These are phyloP conservation scores for Volvox carteri DNA, from an alignment of 163 green algal species.

Conservation along the genomic window DNA sequence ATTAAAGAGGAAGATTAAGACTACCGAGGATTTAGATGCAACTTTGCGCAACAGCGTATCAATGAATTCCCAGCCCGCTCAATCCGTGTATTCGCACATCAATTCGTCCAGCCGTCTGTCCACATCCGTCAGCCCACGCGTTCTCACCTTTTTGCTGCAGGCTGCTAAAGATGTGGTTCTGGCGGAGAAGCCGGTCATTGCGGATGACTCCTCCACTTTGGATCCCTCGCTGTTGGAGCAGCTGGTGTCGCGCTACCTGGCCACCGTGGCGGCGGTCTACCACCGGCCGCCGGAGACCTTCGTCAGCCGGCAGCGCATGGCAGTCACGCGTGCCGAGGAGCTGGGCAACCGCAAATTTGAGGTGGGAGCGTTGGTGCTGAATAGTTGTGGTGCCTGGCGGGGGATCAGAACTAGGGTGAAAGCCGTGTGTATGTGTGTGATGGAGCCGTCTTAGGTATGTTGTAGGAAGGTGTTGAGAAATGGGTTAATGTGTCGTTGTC, in stretches of 20 bases:
- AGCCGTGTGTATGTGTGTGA: no score
- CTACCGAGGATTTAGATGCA: no score
- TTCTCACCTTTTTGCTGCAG: conserved; percentile 47
- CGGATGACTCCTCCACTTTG: conserved; percentile 79
- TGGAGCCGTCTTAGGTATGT: no score
- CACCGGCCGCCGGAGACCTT: conserved; percentile 92
- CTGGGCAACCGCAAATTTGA: conserved; percentile 53
- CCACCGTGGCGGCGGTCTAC: conserved; percentile 94
- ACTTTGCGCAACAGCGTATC: no score
- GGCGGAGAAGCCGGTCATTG: conserved; percentile 95
- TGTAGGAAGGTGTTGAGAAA: no score
- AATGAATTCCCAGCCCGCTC: no score
- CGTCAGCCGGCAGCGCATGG: conserved; percentile 79
- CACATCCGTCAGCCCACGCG: background rate
- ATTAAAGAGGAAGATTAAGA: no score
- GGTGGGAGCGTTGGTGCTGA: conserved; percentile 17
- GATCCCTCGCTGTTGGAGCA: conserved; percentile 88
- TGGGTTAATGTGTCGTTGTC: no score
- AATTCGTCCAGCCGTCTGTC: background rate
- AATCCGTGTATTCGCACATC: background rate
- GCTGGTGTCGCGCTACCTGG: conserved; percentile 87
- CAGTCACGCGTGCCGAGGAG: conserved; percentile 82
- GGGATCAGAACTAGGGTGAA: no score
- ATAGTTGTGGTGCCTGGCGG: no score
- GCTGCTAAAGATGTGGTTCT: conserved; percentile 96